Conservation (phyloP, 2,329 filamentous ascomycete species). For the Colletotrichum theobromicola region DNA sequence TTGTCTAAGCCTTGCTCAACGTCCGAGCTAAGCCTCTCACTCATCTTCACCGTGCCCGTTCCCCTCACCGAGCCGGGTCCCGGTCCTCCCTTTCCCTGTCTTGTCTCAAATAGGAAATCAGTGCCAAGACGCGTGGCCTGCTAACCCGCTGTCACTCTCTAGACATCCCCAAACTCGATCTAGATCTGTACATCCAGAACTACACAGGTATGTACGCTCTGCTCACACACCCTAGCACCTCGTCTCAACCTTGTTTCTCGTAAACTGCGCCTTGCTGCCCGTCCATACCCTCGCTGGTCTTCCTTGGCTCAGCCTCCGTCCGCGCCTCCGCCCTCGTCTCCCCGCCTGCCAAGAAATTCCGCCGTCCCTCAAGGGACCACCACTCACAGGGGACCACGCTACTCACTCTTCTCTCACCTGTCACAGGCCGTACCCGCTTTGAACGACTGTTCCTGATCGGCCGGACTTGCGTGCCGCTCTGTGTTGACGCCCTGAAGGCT, state of each 20-base stretch:
- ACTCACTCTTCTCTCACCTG: neutral
- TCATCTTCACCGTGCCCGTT: neutral
- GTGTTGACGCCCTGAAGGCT: constrained; percentile 79
- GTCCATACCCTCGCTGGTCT: neutral
- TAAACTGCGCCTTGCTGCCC: constrained; percentile 6
- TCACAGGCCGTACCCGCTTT: constrained; percentile 76
- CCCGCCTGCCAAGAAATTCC: constrained; percentile 13
- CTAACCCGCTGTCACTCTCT: constrained; percentile 11
- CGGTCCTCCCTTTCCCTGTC: neutral
- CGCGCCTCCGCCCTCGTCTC: constrained; percentile 1
- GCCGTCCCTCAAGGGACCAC: neutral
- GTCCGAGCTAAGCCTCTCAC: constrained; percentile 6
- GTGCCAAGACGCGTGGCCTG: constrained; percentile 21
- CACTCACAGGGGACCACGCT: neutral
- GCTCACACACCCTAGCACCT: constrained; percentile 21
- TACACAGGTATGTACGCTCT: constrained; percentile 69
- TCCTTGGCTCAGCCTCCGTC: constrained; percentile 3
- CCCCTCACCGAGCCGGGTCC: neutral
- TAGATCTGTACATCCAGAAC: constrained; percentile 89
- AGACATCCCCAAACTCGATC: constrained; percentile 77
- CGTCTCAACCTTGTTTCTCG: constrained; percentile 8
- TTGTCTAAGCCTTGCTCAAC: neutral
- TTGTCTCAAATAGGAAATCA: neutral
- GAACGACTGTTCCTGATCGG: constrained; percentile 85
- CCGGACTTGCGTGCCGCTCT: constrained; percentile 75